Base-by-base conservation (phyloP, 1,284 basidiomycete species). In the Malassezia furfur region DNA sequence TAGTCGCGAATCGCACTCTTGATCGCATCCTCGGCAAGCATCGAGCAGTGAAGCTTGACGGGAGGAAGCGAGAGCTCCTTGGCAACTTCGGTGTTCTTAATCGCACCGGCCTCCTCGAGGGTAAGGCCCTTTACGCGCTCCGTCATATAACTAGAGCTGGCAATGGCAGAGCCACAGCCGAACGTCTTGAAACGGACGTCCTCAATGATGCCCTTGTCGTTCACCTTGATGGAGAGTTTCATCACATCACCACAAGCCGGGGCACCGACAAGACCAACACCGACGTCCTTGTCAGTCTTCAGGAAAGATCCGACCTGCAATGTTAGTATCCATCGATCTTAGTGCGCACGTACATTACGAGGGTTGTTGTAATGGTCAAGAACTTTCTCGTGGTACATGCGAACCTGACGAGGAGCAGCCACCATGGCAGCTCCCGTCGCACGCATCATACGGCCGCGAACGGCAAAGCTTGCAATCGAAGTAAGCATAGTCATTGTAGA, bases 31-130 rank as follows among this genome's bases (percentile, higher is more conserved):
- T 99, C 94, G 32, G 93, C 93, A 59, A 96, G 79, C 86, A 98
- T 88, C 83, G 78, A 79, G 76, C 78, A 80, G 66, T 80, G 78
- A 19, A 80, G 76, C 78, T 99, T 99, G 73, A 99, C 94, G 40
- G 94, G 94, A 9, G 94, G 94, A 50, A 99, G 78, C 48, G 67
- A 70, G 31, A 74, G 67, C 52, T 96, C 91, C 79, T 96, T 91
- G 9, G 94, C 94, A 73, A 98, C 98, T 77, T 98, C 94, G 8
- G 93, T 98, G 80, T 99, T 99, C 79, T 91, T 94, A 72, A 99
- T 96, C 73, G 86, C 84, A 54, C 88, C 88, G 12, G 94, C 94
- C 64, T 93, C 87, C 54, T 96, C 91, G 53, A 99, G 79, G 15
- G 85, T 85, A 66, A 98, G 81, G 22, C 94, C 94, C 79, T 87